Conservation (phyloP, 352 stramenopile species). For the Globisporangium nagaii region DNA sequence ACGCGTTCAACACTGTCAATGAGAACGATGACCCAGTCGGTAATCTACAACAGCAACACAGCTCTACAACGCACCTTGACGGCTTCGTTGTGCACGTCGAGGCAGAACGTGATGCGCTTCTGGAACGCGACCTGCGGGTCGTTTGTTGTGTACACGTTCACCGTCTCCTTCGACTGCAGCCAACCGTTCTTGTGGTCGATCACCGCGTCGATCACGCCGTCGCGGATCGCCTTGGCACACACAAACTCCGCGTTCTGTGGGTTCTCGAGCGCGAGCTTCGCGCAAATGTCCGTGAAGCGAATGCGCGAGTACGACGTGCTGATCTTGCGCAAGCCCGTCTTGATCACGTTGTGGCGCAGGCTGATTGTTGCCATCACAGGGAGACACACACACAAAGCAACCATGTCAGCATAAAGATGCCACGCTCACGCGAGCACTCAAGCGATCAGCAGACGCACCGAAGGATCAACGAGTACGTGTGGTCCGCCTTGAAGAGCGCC, state of each 20-base stretch:
- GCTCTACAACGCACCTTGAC: conserved; percentile 68
- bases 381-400: not conserved
- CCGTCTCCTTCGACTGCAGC: conserved; percentile 88
- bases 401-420: no score
- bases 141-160: conserved; percentile 90
- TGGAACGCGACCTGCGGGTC: conserved; percentile 95
- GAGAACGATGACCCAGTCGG: not conserved
- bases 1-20: not conserved
- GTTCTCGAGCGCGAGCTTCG: conserved; percentile 91
- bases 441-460: conserved; percentile 38
- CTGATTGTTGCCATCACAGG: no score
- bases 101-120: conserved; percentile 96
- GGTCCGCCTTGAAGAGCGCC: conserved; percentile 88
- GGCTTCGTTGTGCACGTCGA: conserved; percentile 98
- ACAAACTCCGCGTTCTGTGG: conserved; percentile 95
- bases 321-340: conserved; percentile 96
- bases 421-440: not conserved
- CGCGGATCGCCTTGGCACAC: conserved; percentile 96
- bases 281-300: conserved; percentile 89
- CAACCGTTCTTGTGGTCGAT: conserved; percentile 96
- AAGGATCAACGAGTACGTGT: conserved; percentile 95
- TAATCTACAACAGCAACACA: not conserved
- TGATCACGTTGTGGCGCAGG: conserved; percentile 98
- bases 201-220: conserved; percentile 97
- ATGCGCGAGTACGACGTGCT: conserved; percentile 94